phyloP scores from a whole-genome alignment of 1,284 basidiomycete genomes.

The Inonotus obliquus region DNA sequence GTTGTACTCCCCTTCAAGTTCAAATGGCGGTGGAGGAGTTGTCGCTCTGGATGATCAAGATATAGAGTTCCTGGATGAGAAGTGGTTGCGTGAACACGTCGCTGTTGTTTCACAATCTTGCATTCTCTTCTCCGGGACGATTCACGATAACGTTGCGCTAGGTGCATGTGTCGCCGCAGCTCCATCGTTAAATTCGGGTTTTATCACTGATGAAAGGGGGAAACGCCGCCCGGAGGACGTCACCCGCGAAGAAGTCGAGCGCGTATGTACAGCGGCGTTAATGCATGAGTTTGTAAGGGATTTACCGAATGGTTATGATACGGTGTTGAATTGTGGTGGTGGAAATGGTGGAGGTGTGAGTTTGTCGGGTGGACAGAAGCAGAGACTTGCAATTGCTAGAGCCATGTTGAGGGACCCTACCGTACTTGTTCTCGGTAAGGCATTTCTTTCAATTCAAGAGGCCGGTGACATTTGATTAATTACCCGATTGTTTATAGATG shows the following conservation, averaged over 20 bases:
- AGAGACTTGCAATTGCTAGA: conserved; percentile 88
- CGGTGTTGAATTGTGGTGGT: conserved; percentile 69
- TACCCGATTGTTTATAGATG: conserved; percentile 54
- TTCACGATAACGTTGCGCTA: conserved; percentile 89
- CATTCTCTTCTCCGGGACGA: conserved; percentile 75
- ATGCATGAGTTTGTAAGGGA: conserved; percentile 85
- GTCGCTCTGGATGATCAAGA: conserved; percentile 84
- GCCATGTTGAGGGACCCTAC: conserved; percentile 85
- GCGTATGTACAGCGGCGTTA: conserved; percentile 81
- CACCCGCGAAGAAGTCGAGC: conserved; percentile 66
- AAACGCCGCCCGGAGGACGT: conserved; percentile 41
- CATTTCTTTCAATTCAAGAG: background rate
- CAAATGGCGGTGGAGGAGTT: conserved; percentile 35
- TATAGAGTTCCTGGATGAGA: conserved; percentile 68
- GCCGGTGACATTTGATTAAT: background rate
- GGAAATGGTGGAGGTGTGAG: conserved; percentile 65
- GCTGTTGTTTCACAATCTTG: conserved; percentile 77
- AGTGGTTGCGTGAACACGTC: conserved; percentile 70
- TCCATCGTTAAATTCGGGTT: background rate
- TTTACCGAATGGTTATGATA: conserved; percentile 87
- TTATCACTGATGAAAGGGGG: conserved; percentile 34
- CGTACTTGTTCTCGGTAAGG: conserved; percentile 85
- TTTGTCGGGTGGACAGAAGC: conserved; percentile 91
- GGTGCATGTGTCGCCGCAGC: conserved; percentile 37
- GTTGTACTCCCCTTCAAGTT: conserved; percentile 60